A percentile compares a stretch with the other conserved stretches of the same genome.
Conservation (phyloP, 257 asterid species). For the Catharanthus roseus region DNA sequence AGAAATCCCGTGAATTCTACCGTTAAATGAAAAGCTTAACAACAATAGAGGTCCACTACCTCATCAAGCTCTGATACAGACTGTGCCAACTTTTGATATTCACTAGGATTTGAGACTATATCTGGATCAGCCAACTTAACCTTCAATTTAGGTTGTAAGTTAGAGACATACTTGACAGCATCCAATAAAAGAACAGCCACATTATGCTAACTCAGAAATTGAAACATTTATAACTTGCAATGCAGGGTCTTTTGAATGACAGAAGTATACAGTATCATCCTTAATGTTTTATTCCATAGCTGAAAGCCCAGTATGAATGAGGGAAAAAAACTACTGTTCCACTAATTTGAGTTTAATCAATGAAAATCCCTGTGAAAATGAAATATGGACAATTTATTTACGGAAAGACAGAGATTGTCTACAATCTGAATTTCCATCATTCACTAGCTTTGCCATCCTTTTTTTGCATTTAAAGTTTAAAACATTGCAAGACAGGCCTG, state of each 20-base stretch:
- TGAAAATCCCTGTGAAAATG: neutral
- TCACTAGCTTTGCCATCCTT: neutral
- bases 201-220: neutral
- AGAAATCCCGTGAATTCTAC: slow-evolving; percentile 1
- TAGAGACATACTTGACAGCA: neutral
- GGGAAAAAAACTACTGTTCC: neutral
- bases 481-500: too few species aligned
- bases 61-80: slow-evolving; percentile 94
- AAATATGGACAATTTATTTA: neutral
- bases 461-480: neutral
- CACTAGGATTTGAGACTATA: slow-evolving; percentile 78
- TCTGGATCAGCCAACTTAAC: slow-evolving; percentile 93
- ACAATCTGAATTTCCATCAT: neutral
- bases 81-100: slow-evolving; percentile 87
- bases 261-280: neutral
- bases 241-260: neutral
- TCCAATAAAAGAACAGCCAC: neutral
- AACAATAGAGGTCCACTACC: slow-evolving; percentile 37
- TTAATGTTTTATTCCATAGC: neutral
- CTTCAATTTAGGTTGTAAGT: slow-evolving; percentile 26
- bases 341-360: neutral
- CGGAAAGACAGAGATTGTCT: neutral
- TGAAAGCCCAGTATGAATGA: neutral
- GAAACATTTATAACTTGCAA: neutral
- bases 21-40: slow-evolving; percentile 5